Base-by-base conservation (phyloP, 2,329 filamentous ascomycete species). In the Shiraia bambusicola region DNA sequence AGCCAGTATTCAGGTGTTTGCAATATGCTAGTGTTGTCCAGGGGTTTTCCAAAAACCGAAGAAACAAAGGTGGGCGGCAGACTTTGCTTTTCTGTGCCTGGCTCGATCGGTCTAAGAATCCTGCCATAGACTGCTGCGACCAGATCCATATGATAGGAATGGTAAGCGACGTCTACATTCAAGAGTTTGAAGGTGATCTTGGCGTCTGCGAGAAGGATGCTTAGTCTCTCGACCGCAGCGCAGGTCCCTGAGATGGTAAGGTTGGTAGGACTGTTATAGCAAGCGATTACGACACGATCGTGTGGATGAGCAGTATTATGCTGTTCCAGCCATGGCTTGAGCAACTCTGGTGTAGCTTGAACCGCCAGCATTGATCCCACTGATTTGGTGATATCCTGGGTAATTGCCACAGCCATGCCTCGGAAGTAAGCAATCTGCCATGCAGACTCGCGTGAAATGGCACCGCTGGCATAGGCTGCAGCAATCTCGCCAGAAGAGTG, bases 91-190 rank as follows among this genome's bases (percentile, higher is more conserved):
- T 24, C 30, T 19, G 42, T 22, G 2, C 42, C 36, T n/a, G 29
- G 19, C 4, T 35, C 14, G 14, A 51, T 49, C 8, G 22, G 15
- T 2, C 26, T 27, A 4, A 52, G 30, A 29, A 49, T 34, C 14
- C 34, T 46, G 5, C 47, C 52, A 33, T 59, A 55, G 3, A 49
- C 29, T 9, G 27, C 30, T 17, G 45, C 37, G 61, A 6, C 60
- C 40, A 15, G 33, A 3, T 57, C 22, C 69, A 74, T 74, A 31
- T 74, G 69, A 24, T 64, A 61, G 1, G 70, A 73, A 40, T 76
- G 74, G 37, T 76, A 77, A 0, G 74, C 74, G 10, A 56, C 64
- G 17, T 72, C 67, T 1, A 75, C 40, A 63, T 45, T 63, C 3
- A 77, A 63, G 10, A 56, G 36, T 3, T 70, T 61, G 3, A 58